phyloP scores from a whole-genome alignment of 2,329 filamentous ascomycete genomes.

The Hypocrella siamensis region DNA sequence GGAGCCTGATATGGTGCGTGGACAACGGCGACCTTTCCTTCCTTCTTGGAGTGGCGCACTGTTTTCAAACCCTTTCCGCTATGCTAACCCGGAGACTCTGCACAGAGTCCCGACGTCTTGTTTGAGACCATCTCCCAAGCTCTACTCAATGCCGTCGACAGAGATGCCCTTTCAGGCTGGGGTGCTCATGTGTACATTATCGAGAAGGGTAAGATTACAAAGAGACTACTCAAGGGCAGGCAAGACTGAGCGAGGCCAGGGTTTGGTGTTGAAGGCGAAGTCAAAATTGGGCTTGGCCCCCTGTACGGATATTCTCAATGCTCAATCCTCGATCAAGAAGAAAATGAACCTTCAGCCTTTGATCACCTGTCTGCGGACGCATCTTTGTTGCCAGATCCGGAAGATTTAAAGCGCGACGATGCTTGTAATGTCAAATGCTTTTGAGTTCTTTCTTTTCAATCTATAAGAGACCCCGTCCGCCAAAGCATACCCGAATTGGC shows the following conservation, averaged over 20 bases:
- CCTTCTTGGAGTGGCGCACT: too few species aligned
- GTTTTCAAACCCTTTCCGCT: neutral
- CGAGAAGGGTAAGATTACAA: conserved; percentile 99
- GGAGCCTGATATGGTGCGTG: conserved; percentile 85
- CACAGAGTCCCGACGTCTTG: conserved; percentile 72
- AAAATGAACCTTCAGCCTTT: too few species aligned
- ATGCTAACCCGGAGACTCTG: neutral
- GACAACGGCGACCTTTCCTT: neutral
- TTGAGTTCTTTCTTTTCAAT: too few species aligned
- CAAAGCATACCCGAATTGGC: too few species aligned
- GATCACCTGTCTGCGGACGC: too few species aligned
- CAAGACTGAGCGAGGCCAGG: conserved; percentile 51
- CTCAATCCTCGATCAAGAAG: too few species aligned
- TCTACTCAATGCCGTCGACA: conserved; percentile 85
- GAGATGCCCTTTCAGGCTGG: conserved; percentile 94
- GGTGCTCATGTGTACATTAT: conserved; percentile 98
- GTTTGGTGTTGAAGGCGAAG: conserved; percentile 1
- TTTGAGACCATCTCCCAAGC: conserved; percentile 98
- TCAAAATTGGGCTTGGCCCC: neutral
- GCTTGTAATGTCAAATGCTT: too few species aligned
- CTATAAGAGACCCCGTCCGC: too few species aligned
- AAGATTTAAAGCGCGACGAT: too few species aligned
- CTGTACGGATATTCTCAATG: neutral
- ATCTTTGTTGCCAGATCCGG: too few species aligned
- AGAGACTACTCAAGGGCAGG: conserved; percentile 93